Evolutionary conservation across 169 alveolate genomes (phyloP), one percentile per base, ranked within the genome.

Genomic region (Plasmodium falciparum): DNA sequence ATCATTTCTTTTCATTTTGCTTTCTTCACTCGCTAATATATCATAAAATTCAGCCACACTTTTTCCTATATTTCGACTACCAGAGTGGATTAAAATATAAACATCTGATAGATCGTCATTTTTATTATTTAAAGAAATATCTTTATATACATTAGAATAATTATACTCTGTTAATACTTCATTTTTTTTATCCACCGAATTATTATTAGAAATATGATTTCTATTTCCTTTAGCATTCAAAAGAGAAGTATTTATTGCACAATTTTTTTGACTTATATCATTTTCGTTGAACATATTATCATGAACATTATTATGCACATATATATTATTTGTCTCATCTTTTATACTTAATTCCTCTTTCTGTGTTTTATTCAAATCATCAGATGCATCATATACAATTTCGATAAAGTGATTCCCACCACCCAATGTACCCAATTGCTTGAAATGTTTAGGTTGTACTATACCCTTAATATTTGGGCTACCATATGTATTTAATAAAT

Each of bases 371-470:
- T 56, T n/a, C 24, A 7, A 17, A 1, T 56, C 33, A 12, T 56
- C 15, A 13, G 17, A 15, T 15, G 80, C 91, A 33, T 93, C 95
- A 50, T 88, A 89, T 17, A 85, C 94, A 1, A 93, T 88, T 85
- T 93, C 96, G 65, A 93, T 91, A 56, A 93, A 93, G 62, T 93
- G 96, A 56, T 93, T 93, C 26, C 96, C 96, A 6, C 95, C 96
- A 17, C 96, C 96, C 6, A 93, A 74, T 7, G 96, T 88, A 11
- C 96, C 96, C 47, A 93, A 88, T 66, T 93, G 95, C 92, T 50
- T 71, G 47, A 90, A 83, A 88, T 90, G 94, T 12, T 83, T 83
- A 39, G 76, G n/a, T 63, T 70, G 78, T 49, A 93, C 70, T 70
- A 80, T 59, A 80, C 58, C 26, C 17, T 43, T 47, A 24, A 80